A percentile compares a stretch with the other conserved stretches of the same genome.
These are phyloP conservation scores for Haplosporangium gracile DNA, from an alignment of 192 early-diverging fungal genomes.

Conservation along the genomic window DNA sequence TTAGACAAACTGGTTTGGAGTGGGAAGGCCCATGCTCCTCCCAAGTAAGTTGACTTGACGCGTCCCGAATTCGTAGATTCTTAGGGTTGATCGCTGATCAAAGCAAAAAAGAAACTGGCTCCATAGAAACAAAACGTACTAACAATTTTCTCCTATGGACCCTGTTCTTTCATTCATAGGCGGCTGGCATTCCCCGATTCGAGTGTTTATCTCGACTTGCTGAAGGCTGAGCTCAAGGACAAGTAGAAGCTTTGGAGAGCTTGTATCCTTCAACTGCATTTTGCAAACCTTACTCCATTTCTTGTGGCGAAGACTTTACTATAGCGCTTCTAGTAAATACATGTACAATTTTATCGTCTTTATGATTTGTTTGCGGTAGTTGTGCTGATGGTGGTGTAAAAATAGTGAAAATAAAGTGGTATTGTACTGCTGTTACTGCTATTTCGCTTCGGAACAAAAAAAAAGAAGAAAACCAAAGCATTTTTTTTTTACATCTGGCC, in stretches of 20 bases:
- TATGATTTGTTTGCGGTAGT: not conserved
- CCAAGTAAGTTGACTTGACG: conserved; percentile 34
- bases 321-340: not conserved
- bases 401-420: not conserved
- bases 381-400: not conserved
- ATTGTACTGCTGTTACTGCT: not conserved
- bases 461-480: not conserved
- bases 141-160: not conserved
- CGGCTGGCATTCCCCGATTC: conserved; percentile 45
- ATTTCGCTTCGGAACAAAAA: not conserved
- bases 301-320: not conserved
- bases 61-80: not conserved
- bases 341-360: not conserved
- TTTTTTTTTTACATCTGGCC: not conserved
- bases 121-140: not conserved
- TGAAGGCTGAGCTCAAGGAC: conserved; percentile 36
- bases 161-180: not conserved
- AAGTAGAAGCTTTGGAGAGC: not conserved
- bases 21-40: conserved; percentile 42
- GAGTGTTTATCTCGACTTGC: conserved; percentile 26
- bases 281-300: no score
- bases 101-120: not conserved
- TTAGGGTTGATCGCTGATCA: not conserved
- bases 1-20: conserved; percentile 52
- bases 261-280: no score